A percentile compares a stretch with the other conserved stretches of the same genome.
Evolutionary conservation across 352 stramenopile genomes (phyloP).

Genomic region (Nothophytophthora sp.): DNA sequence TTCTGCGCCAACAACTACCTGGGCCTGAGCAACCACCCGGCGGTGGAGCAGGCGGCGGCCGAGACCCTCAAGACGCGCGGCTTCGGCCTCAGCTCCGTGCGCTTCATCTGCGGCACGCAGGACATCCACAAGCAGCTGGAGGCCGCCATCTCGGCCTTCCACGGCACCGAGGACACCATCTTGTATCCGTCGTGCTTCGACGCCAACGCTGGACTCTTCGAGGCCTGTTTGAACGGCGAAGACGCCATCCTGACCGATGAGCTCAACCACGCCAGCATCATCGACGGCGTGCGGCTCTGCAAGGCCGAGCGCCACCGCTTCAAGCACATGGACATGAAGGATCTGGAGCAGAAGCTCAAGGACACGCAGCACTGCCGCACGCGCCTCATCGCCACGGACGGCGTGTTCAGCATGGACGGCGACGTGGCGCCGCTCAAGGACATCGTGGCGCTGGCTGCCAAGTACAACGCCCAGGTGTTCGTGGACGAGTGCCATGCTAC

Average conservation of each 20-base stretch:
- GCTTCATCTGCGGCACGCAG: slow-evolving; percentile 95
- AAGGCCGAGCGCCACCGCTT: slow-evolving; percentile 94
- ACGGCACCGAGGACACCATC: slow-evolving; percentile 94
- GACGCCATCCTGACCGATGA: slow-evolving; percentile 94
- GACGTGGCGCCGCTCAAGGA: slow-evolving; percentile 91
- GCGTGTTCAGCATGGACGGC: slow-evolving; percentile 96
- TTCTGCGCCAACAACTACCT: slow-evolving; percentile 97
- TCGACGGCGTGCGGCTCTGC: slow-evolving; percentile 93
- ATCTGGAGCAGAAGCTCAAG: slow-evolving; percentile 91
- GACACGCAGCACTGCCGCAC: slow-evolving; percentile 90
- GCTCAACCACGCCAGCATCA: slow-evolving; percentile 95
- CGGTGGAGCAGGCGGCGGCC: slow-evolving; percentile 85
- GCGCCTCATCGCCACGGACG: slow-evolving; percentile 92
- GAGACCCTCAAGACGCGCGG: slow-evolving; percentile 82
- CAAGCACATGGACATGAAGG: slow-evolving; percentile 93
- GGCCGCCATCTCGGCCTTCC: slow-evolving; percentile 89
- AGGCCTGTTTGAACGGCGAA: slow-evolving; percentile 84
- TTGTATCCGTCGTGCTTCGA: slow-evolving; percentile 95
- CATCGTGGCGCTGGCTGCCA: slow-evolving; percentile 90
- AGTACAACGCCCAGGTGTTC: slow-evolving; percentile 94
- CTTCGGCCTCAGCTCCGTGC: slow-evolving; percentile 91
- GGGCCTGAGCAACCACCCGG: slow-evolving; percentile 88
- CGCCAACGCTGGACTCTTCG: slow-evolving; percentile 93
- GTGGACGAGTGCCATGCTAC: slow-evolving; percentile 95
- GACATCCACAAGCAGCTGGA: slow-evolving; percentile 95